phyloP scores from a whole-genome alignment of 2,329 filamentous ascomycete genomes.

The Amauroascus niger region DNA sequence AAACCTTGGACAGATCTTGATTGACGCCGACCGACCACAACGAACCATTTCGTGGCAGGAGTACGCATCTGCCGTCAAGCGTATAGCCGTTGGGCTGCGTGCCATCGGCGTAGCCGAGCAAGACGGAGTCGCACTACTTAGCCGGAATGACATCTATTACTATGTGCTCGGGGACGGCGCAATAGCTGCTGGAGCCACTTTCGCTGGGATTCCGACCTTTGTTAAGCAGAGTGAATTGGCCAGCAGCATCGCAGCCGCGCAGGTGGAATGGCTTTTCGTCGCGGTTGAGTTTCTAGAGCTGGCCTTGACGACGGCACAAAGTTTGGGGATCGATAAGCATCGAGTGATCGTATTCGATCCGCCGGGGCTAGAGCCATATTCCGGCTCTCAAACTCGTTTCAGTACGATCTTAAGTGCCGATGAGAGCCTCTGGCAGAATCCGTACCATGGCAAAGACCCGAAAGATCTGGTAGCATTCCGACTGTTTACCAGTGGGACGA shows the following conservation, averaged over 20 bases:
- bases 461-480: not conserved
- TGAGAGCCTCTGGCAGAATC: not conserved
- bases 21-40: slow-evolving; percentile 2
- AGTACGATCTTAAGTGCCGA: not conserved
- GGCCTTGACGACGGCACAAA: not conserved
- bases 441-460: not conserved
- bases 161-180: slow-evolving; percentile 1
- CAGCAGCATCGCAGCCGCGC: not conserved
- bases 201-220: not conserved
- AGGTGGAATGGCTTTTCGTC: not conserved
- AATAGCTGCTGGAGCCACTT: not conserved
- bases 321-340: not conserved
- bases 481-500: not conserved
- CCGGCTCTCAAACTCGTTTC: not conserved
- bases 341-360: not conserved
- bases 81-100: not conserved
- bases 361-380: slow-evolving; percentile 1
- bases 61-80: not conserved
- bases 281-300: not conserved
- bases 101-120: not conserved
- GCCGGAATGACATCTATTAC: not conserved
- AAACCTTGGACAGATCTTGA: not conserved
- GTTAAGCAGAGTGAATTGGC: not conserved
- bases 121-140: not conserved
- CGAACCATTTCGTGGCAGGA: slow-evolving; percentile 1